Base-by-base conservation (phyloP, 2,329 filamentous ascomycete species). In the Berkeleyomyces rouxiae region DNA sequence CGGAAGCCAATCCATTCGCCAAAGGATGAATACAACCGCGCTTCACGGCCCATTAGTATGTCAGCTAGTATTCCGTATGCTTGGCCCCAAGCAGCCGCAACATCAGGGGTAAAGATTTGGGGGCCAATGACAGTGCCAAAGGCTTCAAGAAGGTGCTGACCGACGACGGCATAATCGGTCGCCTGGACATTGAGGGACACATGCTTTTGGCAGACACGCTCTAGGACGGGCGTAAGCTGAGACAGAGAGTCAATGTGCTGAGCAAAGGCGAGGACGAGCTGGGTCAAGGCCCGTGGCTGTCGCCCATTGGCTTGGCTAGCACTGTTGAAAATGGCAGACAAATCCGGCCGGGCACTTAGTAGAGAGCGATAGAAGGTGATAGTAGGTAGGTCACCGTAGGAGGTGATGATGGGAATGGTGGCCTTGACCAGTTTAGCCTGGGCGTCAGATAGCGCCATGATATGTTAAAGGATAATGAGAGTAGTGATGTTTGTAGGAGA, bases 131-230 rank as follows among this genome's bases (percentile, higher is more conserved):
- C 82, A 42, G 79, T 71, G 10, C 79, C 80, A 73, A 91, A 86
- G 1, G 87, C 84, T 58, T 77, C 79, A 16, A 91, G 76, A 1
- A 91, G 78, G 70, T 84, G 78, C 66, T 81, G 78, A 49, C 85
- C 87, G 1, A 91, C 87, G 40, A 89, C 79, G 61, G 77, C 73
- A 70, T 91, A 91, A 61, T 90, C 83, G 31, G 83, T 84, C 0
- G 87, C 78, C 66, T 77, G 74, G 68, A 91, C 80, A 69, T 81
- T 82, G n/a, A 91, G 77, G 1, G 82, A 86, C 33, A 79, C 85
- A 69, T 91, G 87, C 74, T 90, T 90, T 69, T 90, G 82, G 63
- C 84, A 85, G 67, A 92, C 90, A 68, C 84, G 80, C 71, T 88
- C 84, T 11, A 82, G 76, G 42, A 74, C 75, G 40, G 79, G 76